phyloP scores from a whole-genome alignment of 1,139 yeast species.

The Taphrina pruni region DNA sequence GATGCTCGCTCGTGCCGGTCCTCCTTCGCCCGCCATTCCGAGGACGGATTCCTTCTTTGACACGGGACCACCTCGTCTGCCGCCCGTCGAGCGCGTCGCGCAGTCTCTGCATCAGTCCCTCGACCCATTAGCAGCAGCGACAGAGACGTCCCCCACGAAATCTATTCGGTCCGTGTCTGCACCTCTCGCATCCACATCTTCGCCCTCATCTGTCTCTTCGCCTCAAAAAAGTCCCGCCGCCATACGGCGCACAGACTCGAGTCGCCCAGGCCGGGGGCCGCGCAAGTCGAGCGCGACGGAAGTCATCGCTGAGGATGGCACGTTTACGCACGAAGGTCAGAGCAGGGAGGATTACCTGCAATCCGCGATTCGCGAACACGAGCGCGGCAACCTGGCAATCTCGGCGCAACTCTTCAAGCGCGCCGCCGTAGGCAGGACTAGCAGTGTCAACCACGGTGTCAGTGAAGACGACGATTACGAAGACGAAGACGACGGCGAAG shows the following conservation, averaged over 20 bases:
- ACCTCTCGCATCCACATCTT: not conserved
- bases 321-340: slow-evolving; percentile 12
- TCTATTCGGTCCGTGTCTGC: slow-evolving; percentile 1
- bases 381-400: slow-evolving; percentile 67
- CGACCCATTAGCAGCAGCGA: not conserved
- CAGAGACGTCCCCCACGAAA: slow-evolving; percentile 1
- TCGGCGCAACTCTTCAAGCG: slow-evolving; percentile 71
- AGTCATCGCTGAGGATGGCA: slow-evolving; percentile 14
- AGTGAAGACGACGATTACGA: too few species aligned
- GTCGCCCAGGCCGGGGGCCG: not conserved
- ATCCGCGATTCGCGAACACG: slow-evolving; percentile 61
- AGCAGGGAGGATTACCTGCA: slow-evolving; percentile 28
- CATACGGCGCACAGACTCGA: slow-evolving; percentile 3
- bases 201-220: not conserved
- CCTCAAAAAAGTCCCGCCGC: not conserved
- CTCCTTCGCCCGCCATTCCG: slow-evolving; percentile 36
- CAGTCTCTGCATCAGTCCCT: not conserved
- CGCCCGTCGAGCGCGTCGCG: slow-evolving; percentile 15
- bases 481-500: not conserved
- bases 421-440: slow-evolving; percentile 56
- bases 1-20: slow-evolving; percentile 39
- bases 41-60: slow-evolving; percentile 28
- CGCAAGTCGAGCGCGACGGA: not conserved
- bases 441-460: too few species aligned
- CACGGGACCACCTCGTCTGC: slow-evolving; percentile 26